Percentiles rank a stretch among this genome's conserved stretches.
Conservation (phyloP, 192 early-diverging fungal species). For the Mortierella antarctica region DNA sequence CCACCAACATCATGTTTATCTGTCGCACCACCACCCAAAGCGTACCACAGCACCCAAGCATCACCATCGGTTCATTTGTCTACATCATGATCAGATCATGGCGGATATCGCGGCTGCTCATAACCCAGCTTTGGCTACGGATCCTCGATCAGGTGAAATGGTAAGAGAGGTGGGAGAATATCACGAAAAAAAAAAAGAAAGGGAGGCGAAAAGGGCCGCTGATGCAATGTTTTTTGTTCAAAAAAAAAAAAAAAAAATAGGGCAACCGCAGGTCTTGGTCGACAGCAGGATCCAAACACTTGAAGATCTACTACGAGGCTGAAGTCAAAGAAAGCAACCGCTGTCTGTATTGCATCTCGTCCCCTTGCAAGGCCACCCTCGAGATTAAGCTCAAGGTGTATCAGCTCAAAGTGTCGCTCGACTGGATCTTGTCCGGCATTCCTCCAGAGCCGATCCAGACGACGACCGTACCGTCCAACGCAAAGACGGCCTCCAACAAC, state of each 20-base stretch:
- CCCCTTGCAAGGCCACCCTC: constrained; percentile 38
- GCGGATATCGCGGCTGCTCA: constrained; percentile 26
- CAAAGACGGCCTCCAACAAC: neutral
- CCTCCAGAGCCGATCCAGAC: neutral
- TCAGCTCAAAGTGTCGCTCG: constrained; percentile 39
- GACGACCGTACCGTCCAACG: neutral
- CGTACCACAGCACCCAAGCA: neutral
- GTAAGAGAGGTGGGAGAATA: neutral
- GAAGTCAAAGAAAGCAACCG: constrained; percentile 24
- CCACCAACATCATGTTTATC: constrained; percentile 27
- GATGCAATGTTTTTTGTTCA: neutral
- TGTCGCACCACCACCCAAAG: neutral
- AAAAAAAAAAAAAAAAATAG: neutral
- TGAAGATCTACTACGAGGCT: constrained; percentile 28
- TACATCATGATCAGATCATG: constrained; percentile 45
- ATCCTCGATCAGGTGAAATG: neutral
- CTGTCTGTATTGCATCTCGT: constrained; percentile 36
- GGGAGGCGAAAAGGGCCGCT: neutral
- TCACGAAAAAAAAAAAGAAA: neutral
- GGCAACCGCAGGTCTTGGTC: neutral
- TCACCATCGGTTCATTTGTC: constrained; percentile 38
- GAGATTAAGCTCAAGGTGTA: constrained; percentile 36
- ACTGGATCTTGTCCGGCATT: constrained; percentile 46
- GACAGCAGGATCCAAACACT: constrained; percentile 32
- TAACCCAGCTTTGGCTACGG: too few relatives aligned